Conservation (phyloP, 1,284 basidiomycete genomes). For the Microbotryum saponariae region DNA sequence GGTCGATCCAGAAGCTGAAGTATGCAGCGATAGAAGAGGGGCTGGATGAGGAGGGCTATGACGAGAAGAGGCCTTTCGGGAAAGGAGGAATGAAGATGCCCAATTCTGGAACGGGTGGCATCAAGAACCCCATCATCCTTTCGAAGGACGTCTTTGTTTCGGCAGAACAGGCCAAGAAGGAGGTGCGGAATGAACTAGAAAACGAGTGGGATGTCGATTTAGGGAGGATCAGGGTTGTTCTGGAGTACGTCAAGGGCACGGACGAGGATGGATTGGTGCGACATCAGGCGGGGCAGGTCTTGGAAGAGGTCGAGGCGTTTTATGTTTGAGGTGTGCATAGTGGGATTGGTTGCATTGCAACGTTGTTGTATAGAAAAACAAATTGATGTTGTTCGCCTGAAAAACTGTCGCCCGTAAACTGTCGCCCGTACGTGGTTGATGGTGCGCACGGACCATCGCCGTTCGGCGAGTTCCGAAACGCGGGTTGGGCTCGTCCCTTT, state of each 20-base stretch:
- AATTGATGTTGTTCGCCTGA: too few relatives aligned
- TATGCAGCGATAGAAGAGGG: conserved; percentile 41
- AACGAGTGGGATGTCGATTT: conserved; percentile 38
- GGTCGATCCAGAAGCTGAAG: conserved; percentile 5
- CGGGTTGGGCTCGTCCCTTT: too few relatives aligned
- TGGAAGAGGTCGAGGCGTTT: conserved; percentile 42
- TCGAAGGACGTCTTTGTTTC: too few relatives aligned
- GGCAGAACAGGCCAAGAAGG: too few relatives aligned
- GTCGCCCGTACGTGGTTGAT: too few relatives aligned
- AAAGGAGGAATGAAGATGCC: conserved; percentile 27
- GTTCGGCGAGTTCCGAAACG: too few relatives aligned
- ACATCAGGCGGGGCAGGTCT: conserved; percentile 68
- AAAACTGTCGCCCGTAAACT: too few relatives aligned
- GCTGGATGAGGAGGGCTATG: conserved; percentile 11
- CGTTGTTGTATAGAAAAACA: too few relatives aligned
- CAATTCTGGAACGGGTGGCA: neutral
- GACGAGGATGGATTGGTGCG: conserved; percentile 66
- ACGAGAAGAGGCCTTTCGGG: neutral
- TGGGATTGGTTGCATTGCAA: neutral
- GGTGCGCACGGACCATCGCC: too few relatives aligned
- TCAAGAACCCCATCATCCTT: neutral
- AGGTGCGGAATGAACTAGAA: conserved; percentile 28
- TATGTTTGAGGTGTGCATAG: neutral
- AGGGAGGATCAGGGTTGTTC: conserved; percentile 53
- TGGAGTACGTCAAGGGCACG: conserved; percentile 62